Percentiles rank a stretch among this genome's conserved stretches.
These are phyloP conservation scores for Russula brevipes DNA, from an alignment of 768 basidiomycete species.

Conservation along the genomic window DNA sequence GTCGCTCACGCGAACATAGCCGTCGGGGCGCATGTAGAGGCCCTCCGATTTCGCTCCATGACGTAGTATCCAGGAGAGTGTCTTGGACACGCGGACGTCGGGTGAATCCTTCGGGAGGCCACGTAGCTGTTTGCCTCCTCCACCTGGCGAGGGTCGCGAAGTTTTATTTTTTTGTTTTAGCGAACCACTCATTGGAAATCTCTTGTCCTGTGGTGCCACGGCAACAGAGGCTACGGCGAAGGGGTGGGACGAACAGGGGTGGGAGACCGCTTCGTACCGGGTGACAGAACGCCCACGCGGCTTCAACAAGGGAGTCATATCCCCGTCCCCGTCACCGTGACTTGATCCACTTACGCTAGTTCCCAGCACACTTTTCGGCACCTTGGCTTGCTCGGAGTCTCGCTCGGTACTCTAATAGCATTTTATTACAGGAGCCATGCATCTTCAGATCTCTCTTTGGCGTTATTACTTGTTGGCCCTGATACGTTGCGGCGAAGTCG, in stretches of 20 bases:
- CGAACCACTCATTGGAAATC: not conserved
- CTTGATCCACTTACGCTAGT: not conserved
- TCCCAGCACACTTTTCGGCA: not conserved
- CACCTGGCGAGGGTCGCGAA: slow-evolving; percentile 13
- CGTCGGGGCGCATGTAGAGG: slow-evolving; percentile 72
- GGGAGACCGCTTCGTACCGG: too few species aligned
- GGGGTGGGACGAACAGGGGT: not conserved
- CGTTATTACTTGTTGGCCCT: not conserved
- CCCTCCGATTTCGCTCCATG: slow-evolving; percentile 81
- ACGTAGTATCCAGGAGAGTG: slow-evolving; percentile 84
- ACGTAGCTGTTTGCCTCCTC: slow-evolving; percentile 41
- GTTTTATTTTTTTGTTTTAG: slow-evolving; percentile 10
- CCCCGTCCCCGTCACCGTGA: too few species aligned
- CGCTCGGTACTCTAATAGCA: not conserved
- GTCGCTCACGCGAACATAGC: slow-evolving; percentile 77
- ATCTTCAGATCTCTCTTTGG: not conserved
- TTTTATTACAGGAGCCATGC: not conserved
- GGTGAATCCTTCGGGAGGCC: slow-evolving; percentile 60
- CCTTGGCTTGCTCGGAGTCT: not conserved
- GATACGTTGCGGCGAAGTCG: not conserved
- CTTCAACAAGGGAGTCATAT: too few species aligned
- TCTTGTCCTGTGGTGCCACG: not conserved
- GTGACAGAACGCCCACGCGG: too few species aligned
- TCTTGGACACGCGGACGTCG: slow-evolving; percentile 74
- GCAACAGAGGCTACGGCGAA: too few species aligned